phyloP scores from a whole-genome alignment of 768 basidiomycete species.

The Porphyrellus cyaneotinctus region DNA sequence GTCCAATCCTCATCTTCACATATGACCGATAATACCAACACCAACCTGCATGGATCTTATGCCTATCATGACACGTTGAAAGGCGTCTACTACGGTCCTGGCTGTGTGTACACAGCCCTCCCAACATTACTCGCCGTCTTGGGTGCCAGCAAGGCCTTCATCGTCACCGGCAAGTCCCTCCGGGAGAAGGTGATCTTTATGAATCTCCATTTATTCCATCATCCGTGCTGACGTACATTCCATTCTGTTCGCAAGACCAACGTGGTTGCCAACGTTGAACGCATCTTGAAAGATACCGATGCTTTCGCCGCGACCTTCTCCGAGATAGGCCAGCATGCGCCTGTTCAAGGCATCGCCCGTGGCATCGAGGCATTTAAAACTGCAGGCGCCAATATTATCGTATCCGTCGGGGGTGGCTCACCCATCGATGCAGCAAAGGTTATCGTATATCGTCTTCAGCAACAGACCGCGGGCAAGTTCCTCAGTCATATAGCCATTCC shows the following conservation, averaged over 20 bases:
- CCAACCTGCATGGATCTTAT: conserved; percentile 50
- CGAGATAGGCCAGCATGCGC: conserved; percentile 70
- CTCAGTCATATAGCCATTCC: conserved; percentile 74
- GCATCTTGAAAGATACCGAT: conserved; percentile 50
- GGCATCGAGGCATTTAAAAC: conserved; percentile 55
- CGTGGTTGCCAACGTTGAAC: conserved; percentile 23
- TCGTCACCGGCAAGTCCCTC: conserved; percentile 71
- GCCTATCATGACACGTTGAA: conserved; percentile 65
- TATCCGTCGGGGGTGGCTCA: conserved; percentile 77
- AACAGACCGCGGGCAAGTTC: conserved; percentile 49
- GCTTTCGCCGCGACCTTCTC: conserved; percentile 68
- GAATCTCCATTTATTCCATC: neutral
- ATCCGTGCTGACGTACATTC: conserved; percentile 10
- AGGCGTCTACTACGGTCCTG: conserved; percentile 69
- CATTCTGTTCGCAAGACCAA: conserved; percentile 19
- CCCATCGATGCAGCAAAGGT: conserved; percentile 77
- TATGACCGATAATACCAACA: conserved; percentile 9
- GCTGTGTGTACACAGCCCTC: conserved; percentile 56
- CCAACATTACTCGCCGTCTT: conserved; percentile 55
- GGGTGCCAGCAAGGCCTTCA: conserved; percentile 57
- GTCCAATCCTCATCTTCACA: conserved; percentile 2
- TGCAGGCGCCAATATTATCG: conserved; percentile 59
- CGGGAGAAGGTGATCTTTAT: conserved; percentile 46
- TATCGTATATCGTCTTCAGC: conserved; percentile 58
- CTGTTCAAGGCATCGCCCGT: conserved; percentile 58